A percentile compares a stretch with the other conserved stretches of the same genome.
Evolutionary conservation across 805 yeast genomes (phyloP).

Genomic region (Saturnispora mendoncae): DNA sequence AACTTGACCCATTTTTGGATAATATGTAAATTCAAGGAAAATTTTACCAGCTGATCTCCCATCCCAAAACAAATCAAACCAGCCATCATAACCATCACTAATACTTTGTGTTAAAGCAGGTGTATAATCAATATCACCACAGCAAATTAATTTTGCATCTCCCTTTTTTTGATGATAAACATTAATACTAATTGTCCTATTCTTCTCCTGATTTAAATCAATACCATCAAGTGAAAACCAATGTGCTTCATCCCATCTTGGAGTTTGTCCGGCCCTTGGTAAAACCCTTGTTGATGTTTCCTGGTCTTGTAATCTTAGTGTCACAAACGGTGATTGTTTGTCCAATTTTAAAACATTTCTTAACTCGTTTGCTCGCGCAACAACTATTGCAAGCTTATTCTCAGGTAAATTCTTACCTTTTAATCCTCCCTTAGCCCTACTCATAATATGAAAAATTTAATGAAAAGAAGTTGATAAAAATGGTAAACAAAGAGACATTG

Average conservation of each 20-base stretch:
- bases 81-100: constrained; percentile 71
- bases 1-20: constrained; percentile 41
- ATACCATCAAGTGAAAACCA: constrained; percentile 59
- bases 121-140: constrained; percentile 66
- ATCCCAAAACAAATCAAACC: constrained; percentile 67
- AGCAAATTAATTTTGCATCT: constrained; percentile 83
- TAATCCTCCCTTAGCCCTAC: background rate
- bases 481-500: background rate
- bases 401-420: constrained; percentile 18
- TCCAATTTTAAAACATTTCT: constrained; percentile 82
- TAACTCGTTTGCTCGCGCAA: constrained; percentile 73
- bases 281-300: constrained; percentile 74
- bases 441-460: background rate
- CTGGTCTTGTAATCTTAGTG: constrained; percentile 69
- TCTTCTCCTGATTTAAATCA: constrained; percentile 25
- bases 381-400: constrained; percentile 61
- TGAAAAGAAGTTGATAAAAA: background rate
- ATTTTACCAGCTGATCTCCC: constrained; percentile 80
- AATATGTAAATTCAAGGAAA: constrained; percentile 85
- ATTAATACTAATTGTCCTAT: constrained; percentile 57
- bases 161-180: constrained; percentile 78
- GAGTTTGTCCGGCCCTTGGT: constrained; percentile 89
- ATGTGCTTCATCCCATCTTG: constrained; percentile 75
- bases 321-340: constrained; percentile 88
- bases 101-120: constrained; percentile 59